Conservation (phyloP, 2,329 filamentous ascomycete species). For the Camillea tinctor region DNA sequence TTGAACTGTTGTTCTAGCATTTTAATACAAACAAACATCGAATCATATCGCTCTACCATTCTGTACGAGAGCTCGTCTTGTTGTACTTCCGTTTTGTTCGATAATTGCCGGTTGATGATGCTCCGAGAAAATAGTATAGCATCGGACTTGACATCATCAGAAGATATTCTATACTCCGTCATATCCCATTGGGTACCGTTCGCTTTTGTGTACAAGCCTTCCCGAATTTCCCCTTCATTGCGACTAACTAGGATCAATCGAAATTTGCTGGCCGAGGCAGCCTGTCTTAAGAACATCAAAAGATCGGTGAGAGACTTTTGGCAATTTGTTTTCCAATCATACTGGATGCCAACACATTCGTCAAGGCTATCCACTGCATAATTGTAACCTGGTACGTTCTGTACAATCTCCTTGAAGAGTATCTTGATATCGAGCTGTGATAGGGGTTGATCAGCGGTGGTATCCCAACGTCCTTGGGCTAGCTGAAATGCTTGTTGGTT, state of each 20-base stretch:
- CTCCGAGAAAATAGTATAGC: conserved; percentile 20
- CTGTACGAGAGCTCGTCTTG: conserved; percentile 18
- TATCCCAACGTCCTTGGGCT: too few species aligned
- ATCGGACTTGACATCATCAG: conserved; percentile 25
- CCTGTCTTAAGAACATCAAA: too few species aligned
- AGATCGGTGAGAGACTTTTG: too few species aligned
- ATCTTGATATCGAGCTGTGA: too few species aligned
- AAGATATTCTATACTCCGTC: conserved; percentile 19
- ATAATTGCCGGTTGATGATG: conserved; percentile 31
- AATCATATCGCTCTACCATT: conserved; percentile 30
- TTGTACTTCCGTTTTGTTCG: conserved; percentile 22
- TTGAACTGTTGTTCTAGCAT: conserved; percentile 30
- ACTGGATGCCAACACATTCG: too few species aligned
- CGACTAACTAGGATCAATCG: conserved; percentile 29
- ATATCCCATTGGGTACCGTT: not conserved
- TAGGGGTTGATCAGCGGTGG: too few species aligned
- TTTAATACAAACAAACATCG: conserved; percentile 36
- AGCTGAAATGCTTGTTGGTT: too few species aligned
- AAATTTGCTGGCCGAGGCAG: too few species aligned
- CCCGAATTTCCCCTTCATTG: conserved; percentile 23
- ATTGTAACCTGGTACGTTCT: too few species aligned
- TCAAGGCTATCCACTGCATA: too few species aligned
- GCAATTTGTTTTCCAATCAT: too few species aligned
- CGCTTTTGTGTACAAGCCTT: conserved; percentile 2
- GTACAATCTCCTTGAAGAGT: too few species aligned